Evolutionary conservation across 192 early-diverging fungal species (phyloP).

Genomic region (Umbelopsis vinacea): DNA sequence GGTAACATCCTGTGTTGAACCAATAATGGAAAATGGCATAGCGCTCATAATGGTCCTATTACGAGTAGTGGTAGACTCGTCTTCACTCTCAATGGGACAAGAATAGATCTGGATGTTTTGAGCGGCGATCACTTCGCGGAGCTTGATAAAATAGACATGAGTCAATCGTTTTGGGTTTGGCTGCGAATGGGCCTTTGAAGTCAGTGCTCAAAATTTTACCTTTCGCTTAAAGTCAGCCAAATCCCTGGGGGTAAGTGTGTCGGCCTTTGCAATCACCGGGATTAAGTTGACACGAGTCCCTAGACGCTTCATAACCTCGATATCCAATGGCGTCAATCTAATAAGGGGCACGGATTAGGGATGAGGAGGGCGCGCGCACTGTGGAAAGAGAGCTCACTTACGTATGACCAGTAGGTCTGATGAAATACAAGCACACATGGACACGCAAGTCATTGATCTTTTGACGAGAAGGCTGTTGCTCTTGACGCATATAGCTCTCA

Average conservation of each 20-base stretch:
- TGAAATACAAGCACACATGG: conserved; percentile 95
- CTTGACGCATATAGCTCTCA: conserved; percentile 89
- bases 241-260: conserved; percentile 87
- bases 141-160: conserved; percentile 42
- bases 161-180: conserved; percentile 22
- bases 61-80: conserved; percentile 78
- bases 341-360: background rate
- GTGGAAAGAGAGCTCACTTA: no score
- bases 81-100: conserved; percentile 77
- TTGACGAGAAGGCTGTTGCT: conserved; percentile 84
- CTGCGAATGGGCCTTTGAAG: conserved; percentile 16
- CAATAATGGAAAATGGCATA: conserved; percentile 96
- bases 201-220: conserved; percentile 41
- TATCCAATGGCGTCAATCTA: conserved; percentile 80
- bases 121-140: conserved; percentile 80
- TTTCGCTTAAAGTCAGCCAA: conserved; percentile 86
- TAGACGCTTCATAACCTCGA: conserved; percentile 95
- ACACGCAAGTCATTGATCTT: conserved; percentile 93
- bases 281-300: conserved; percentile 92
- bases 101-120: conserved; percentile 88
- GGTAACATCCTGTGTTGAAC: conserved; percentile 84
- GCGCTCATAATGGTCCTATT: conserved; percentile 87
- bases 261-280: conserved; percentile 92
- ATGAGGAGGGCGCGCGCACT: no score
- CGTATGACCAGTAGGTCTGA: conserved; percentile 95